Base-by-base conservation (phyloP, 2,329 filamentous ascomycete genomes). In the Hirsutella thompsonii region DNA sequence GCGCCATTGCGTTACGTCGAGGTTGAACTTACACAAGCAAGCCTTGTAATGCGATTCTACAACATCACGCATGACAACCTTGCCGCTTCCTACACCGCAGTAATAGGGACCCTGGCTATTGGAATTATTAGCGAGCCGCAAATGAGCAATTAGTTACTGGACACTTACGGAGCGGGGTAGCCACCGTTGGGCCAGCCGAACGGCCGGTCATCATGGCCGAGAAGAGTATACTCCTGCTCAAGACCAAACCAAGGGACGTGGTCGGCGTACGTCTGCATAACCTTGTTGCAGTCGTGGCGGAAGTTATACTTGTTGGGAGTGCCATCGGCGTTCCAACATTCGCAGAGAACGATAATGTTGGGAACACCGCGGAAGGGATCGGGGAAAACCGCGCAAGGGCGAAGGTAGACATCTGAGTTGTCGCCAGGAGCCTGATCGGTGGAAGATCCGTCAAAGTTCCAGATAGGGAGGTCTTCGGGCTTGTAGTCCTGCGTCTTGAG, bases 291-390 rank as follows among this genome's bases (percentile, higher is more conserved):
- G 58, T 96, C 90, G 63, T 95, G 83, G 53, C 92, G 86, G 81
- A 82, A 85, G 83, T 98, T 98, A 83, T 78, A 96, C 68, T 94
- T 89, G 81, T 96, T 98, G 66, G 92, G 92, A 48, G 80, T 87
- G 60, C 88, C 89, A 66, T 95, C 89, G 50, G 84, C 72, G 61
- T 90, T 88, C 83, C 87, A 95, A 67, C 86, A 94, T 73, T 95
- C 90, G 60, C 81, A 78, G 57, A 96, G 83, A 55, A 96, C 90
- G 54, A 95, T 79, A 64, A 95, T 83, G 75, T 95, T 95, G 67
- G 88, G 84, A 46, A 79, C 79, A 47, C 79, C 76, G 52, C 89
- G 84, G 81, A 95, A 90, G 46, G 90, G 90, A 50, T 94, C 88
- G 53, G 87, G 83, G 77, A 78, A 95, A 68, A 89, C 79, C 54